Conservation (phyloP, 768 basidiomycete genomes). For the Serendipita sp. region DNA sequence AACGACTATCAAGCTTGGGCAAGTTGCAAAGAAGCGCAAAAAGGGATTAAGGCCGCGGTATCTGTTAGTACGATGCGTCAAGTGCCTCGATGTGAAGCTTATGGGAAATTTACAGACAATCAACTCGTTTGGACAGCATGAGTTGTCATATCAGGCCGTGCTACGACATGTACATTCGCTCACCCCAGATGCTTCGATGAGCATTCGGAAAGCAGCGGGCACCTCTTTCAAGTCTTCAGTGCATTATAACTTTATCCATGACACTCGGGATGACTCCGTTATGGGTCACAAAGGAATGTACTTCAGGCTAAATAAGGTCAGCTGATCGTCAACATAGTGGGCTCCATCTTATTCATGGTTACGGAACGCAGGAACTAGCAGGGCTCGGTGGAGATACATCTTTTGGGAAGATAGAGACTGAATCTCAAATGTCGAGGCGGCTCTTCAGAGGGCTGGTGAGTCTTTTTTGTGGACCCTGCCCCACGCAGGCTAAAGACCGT, state of each 20-base stretch:
- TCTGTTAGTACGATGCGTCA: constrained; percentile 40
- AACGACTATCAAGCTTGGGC: constrained; percentile 70
- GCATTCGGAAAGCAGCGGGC: constrained; percentile 75
- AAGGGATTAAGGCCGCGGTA: constrained; percentile 50
- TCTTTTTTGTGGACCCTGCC: constrained; percentile 13
- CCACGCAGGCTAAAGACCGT: background rate
- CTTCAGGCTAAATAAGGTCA: constrained; percentile 36
- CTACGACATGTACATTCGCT: constrained; percentile 61
- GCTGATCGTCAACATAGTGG: background rate
- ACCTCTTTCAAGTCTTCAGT: constrained; percentile 68
- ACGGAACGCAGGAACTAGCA: constrained; percentile 40
- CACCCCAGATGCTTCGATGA: constrained; percentile 61
- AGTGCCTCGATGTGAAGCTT: background rate
- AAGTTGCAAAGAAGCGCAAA: constrained; percentile 46
- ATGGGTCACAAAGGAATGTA: constrained; percentile 46
- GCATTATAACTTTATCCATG: constrained; percentile 57
- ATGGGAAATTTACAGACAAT: constrained; percentile 1
- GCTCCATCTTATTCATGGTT: background rate
- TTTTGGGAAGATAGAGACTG: constrained; percentile 59
- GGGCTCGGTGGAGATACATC: constrained; percentile 69
- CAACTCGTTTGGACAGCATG: constrained; percentile 32
- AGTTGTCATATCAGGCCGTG: constrained; percentile 72
- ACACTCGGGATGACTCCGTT: constrained; percentile 53
- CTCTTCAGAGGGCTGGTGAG: constrained; percentile 45
- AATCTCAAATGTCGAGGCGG: constrained; percentile 45